These are phyloP conservation scores for Cyphellophora europaea DNA, from an alignment of 2,329 filamentous ascomycete species.

Conservation along the genomic window DNA sequence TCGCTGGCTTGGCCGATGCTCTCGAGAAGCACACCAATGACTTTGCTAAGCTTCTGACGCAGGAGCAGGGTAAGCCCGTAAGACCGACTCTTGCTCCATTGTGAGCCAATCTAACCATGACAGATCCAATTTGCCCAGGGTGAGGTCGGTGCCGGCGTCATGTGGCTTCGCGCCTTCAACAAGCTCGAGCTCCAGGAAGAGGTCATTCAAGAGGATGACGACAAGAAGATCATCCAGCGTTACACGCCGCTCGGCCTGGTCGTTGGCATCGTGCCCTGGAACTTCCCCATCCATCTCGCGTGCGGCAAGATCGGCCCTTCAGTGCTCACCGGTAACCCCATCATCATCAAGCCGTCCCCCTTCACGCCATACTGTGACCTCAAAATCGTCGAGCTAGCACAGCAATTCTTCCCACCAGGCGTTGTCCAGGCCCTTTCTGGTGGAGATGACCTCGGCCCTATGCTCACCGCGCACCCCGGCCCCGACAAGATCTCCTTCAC, in stretches of 20 bases:
- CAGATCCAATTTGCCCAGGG: conserved; percentile 15
- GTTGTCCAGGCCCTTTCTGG: conserved; percentile 52
- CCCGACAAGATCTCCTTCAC: conserved; percentile 56
- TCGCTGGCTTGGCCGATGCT: conserved; percentile 25
- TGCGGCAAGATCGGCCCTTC: conserved; percentile 43
- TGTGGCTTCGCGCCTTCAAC: conserved; percentile 12
- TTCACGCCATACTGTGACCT: conserved; percentile 44
- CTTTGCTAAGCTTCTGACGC: conserved; percentile 29
- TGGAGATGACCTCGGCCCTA: conserved; percentile 49
- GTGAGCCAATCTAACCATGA: not conserved
- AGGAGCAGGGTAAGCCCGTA: conserved; percentile 33
- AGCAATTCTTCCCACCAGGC: conserved; percentile 50
- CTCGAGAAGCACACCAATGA: conserved; percentile 27
- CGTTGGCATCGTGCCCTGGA: conserved; percentile 53
- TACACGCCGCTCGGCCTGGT: conserved; percentile 31
- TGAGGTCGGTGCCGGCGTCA: conserved; percentile 12
- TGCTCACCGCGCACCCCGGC: conserved; percentile 47
- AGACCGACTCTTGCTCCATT: conserved; percentile 2
- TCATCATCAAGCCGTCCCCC: conserved; percentile 51
- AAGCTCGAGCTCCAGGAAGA: conserved; percentile 15
- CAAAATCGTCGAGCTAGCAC: conserved; percentile 50
- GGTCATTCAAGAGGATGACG: conserved; percentile 14
- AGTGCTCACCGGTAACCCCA: conserved; percentile 43
- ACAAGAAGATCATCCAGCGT: conserved; percentile 17
- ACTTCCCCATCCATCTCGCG: conserved; percentile 36